Evolutionary conservation across 768 basidiomycete genomes (phyloP).

Genomic region (Hericium rajendrae): DNA sequence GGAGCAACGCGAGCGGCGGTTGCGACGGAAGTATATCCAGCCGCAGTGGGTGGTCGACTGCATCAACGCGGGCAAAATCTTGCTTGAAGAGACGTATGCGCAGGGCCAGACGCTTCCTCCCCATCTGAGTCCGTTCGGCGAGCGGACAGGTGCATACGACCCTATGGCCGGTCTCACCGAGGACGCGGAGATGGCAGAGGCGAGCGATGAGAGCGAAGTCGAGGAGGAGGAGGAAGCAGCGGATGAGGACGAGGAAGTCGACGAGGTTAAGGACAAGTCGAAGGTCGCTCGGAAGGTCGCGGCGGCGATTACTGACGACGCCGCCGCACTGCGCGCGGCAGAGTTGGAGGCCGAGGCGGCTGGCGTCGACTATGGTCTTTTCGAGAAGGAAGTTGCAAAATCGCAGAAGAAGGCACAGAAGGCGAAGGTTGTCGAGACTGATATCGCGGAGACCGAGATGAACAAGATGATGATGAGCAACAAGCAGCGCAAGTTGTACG

Average conservation of each 20-base stretch:
- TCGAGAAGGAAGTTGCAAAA: slow-evolving; percentile 68
- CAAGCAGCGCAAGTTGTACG: slow-evolving; percentile 87
- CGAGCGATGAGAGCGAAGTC: slow-evolving; percentile 22
- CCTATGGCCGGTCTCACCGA: slow-evolving; percentile 37
- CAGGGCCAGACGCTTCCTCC: slow-evolving; percentile 86
- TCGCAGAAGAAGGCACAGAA: slow-evolving; percentile 31
- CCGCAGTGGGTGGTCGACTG: slow-evolving; percentile 98
- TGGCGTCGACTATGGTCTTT: slow-evolving; percentile 70
- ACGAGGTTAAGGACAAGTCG: slow-evolving; percentile 16
- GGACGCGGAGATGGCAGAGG: slow-evolving; percentile 24
- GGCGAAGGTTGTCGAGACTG: slow-evolving; percentile 23
- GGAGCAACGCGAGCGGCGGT: slow-evolving; percentile 51
- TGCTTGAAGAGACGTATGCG: slow-evolving; percentile 77
- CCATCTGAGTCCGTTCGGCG: slow-evolving; percentile 93
- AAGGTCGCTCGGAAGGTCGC: slow-evolving; percentile 25
- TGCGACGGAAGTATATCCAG: slow-evolving; percentile 80
- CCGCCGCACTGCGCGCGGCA: slow-evolving; percentile 67
- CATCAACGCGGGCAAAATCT: slow-evolving; percentile 77
- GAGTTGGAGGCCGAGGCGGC: slow-evolving; percentile 89
- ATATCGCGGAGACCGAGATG: slow-evolving; percentile 63
- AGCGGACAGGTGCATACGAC: slow-evolving; percentile 67
- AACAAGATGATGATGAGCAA: slow-evolving; percentile 98
- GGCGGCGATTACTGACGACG: slow-evolving; percentile 40
- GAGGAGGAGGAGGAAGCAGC: slow-evolving; percentile 24
- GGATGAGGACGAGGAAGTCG: slow-evolving; percentile 15